phyloP scores from a whole-genome alignment of 768 basidiomycete species.

The Tephrocybe sp. region DNA sequence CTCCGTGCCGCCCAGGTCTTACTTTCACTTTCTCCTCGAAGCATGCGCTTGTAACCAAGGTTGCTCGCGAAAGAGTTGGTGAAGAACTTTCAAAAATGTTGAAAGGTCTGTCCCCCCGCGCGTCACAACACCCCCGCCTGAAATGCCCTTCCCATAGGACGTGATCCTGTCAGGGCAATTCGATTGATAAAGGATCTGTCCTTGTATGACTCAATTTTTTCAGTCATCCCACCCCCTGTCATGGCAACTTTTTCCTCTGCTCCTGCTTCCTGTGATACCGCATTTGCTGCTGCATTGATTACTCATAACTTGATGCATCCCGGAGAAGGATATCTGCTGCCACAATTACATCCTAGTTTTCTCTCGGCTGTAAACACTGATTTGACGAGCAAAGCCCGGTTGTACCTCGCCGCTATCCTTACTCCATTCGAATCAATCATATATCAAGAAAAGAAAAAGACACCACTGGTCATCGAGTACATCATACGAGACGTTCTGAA shows the following conservation, averaged over 20 bases:
- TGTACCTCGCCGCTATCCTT: conserved; percentile 81
- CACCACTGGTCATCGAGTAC: conserved; percentile 56
- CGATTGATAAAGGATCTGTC: conserved; percentile 70
- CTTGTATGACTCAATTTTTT: conserved; percentile 68
- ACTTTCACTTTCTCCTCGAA: conserved; percentile 34
- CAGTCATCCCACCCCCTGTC: conserved; percentile 45
- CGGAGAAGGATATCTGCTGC: conserved; percentile 27
- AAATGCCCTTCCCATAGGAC: conserved; percentile 41
- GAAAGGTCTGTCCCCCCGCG: conserved; percentile 49
- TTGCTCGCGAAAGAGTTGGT: conserved; percentile 88
- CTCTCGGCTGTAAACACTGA: conserved; percentile 37
- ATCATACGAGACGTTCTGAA: conserved; percentile 84
- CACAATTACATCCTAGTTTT: conserved; percentile 46
- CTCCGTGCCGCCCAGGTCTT: neutral
- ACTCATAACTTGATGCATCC: conserved; percentile 48
- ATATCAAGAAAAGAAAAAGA: conserved; percentile 66
- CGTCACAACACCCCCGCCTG: conserved; percentile 1
- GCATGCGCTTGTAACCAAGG: conserved; percentile 71
- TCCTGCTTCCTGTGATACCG: conserved; percentile 36
- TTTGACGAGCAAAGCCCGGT: conserved; percentile 44
- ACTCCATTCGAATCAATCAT: conserved; percentile 63
- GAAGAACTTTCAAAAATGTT: conserved; percentile 95
- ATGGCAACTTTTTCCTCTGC: conserved; percentile 42
- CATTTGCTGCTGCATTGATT: conserved; percentile 56
- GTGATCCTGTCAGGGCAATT: conserved; percentile 71